phyloP scores from a whole-genome alignment of 805 yeast species.

The Hanseniaspora mollemarum region DNA sequence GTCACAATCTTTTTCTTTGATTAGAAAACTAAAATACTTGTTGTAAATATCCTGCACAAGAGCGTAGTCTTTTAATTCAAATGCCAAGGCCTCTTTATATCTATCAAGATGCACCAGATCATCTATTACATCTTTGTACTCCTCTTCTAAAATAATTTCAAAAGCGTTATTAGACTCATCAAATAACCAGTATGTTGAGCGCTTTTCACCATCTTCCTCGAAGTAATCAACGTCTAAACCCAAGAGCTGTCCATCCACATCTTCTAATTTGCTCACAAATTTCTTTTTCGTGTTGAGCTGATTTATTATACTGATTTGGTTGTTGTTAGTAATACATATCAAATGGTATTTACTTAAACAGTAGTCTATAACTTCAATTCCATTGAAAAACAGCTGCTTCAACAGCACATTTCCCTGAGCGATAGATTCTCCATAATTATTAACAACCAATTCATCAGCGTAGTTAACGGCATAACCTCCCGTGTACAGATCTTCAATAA shows the following conservation, averaged over 20 bases:
- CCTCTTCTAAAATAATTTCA: conserved; percentile 62
- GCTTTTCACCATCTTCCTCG: conserved; percentile 20
- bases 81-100: conserved; percentile 54
- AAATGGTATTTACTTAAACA: conserved; percentile 45
- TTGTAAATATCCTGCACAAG: conserved; percentile 41
- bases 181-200: conserved; percentile 60
- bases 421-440: conserved; percentile 26
- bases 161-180: conserved; percentile 43
- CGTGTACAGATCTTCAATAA: background rate
- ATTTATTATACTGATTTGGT: conserved; percentile 37
- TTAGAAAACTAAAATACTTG: conserved; percentile 43
- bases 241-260: conserved; percentile 29
- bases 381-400: conserved; percentile 26
- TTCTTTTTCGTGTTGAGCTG: conserved; percentile 41
- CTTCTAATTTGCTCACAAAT: conserved; percentile 29
- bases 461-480: conserved; percentile 38
- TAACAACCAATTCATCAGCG: conserved; percentile 38
- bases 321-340: conserved; percentile 34
- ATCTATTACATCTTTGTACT: conserved; percentile 65
- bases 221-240: conserved; percentile 43
- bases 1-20: conserved; percentile 26
- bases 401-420: conserved; percentile 33
- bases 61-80: conserved; percentile 29
- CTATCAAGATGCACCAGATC: conserved; percentile 39
- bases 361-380: background rate